Conservation (phyloP, 768 basidiomycete species). For the Rickenella mellea region DNA sequence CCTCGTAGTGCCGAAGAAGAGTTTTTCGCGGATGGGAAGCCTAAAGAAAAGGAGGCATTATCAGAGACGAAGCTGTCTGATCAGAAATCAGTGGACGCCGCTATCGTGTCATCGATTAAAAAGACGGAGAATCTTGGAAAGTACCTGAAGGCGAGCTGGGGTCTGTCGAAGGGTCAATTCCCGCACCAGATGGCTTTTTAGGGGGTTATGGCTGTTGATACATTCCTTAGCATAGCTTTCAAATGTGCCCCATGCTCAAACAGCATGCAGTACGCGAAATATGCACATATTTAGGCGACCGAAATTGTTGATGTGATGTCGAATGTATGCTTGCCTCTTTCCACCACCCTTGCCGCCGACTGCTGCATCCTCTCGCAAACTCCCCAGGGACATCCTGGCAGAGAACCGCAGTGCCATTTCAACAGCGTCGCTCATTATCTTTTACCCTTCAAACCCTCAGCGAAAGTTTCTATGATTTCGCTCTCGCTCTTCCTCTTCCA, state of each 20-base stretch:
- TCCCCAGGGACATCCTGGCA: no score
- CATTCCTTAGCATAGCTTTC: no score
- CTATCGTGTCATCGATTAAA: conserved; percentile 75
- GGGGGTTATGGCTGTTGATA: conserved; percentile 12
- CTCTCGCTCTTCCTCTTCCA: conserved; percentile 65
- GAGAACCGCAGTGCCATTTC: no score
- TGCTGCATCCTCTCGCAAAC: no score
- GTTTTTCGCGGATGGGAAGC: conserved; percentile 93
- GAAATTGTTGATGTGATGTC: no score
- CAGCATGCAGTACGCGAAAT: no score
- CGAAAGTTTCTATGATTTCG: conserved; percentile 69
- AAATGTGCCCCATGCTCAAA: no score
- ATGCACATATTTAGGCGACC: no score
- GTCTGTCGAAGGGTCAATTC: conserved; percentile 93
- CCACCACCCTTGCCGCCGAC: no score
- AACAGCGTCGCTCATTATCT: background rate
- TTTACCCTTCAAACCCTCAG: conserved; percentile 22
- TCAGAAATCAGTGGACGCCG: conserved; percentile 83
- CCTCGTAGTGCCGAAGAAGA: conserved; percentile 85
- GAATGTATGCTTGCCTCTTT: no score
- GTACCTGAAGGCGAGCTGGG: conserved; percentile 89
- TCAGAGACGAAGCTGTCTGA: conserved; percentile 81
- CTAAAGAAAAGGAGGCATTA: conserved; percentile 79
- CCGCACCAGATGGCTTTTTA: conserved; percentile 92
- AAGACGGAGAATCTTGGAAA: conserved; percentile 85